phyloP scores from a whole-genome alignment of 352 stramenopile genomes.

The Pythium coloratum region DNA sequence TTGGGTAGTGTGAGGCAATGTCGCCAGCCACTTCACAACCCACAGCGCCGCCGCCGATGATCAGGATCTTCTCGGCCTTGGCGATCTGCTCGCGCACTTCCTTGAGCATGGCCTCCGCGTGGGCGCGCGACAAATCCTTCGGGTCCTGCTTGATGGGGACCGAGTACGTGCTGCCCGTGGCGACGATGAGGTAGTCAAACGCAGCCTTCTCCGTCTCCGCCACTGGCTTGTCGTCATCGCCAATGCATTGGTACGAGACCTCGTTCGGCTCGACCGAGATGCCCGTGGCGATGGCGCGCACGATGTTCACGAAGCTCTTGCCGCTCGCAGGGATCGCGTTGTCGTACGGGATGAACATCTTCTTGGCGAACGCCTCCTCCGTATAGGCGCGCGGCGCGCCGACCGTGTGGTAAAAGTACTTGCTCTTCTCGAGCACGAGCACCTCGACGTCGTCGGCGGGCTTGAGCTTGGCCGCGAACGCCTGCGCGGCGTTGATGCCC shows the following conservation, averaged over 20 bases:
- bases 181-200: conserved; percentile 35
- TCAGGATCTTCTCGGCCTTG: conserved; percentile 43
- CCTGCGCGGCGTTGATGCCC: conserved; percentile 44
- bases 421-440: conserved; percentile 59
- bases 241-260: conserved; percentile 23
- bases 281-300: conserved; percentile 24
- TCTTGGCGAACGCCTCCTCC: conserved; percentile 43
- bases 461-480: conserved; percentile 40
- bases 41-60: conserved; percentile 55
- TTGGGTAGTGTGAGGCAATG: conserved; percentile 53
- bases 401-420: conserved; percentile 46
- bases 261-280: conserved; percentile 21
- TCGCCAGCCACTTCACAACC: conserved; percentile 62
- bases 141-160: conserved; percentile 28
- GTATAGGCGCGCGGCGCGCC: conserved; percentile 54
- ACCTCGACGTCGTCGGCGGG: conserved; percentile 43
- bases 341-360: conserved; percentile 70
- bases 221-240: conserved; percentile 20
- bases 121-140: neutral
- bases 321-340: conserved; percentile 43
- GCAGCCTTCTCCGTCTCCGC: conserved; percentile 15
- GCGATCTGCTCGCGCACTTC: conserved; percentile 37
- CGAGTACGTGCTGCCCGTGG: conserved; percentile 34
- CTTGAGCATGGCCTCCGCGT: conserved; percentile 34
- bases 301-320: conserved; percentile 16